A percentile compares a stretch with the other conserved stretches of the same genome.
These are phyloP conservation scores for Aspergillus sp. DNA, from an alignment of 2,329 filamentous ascomycete genomes.

Conservation along the genomic window DNA sequence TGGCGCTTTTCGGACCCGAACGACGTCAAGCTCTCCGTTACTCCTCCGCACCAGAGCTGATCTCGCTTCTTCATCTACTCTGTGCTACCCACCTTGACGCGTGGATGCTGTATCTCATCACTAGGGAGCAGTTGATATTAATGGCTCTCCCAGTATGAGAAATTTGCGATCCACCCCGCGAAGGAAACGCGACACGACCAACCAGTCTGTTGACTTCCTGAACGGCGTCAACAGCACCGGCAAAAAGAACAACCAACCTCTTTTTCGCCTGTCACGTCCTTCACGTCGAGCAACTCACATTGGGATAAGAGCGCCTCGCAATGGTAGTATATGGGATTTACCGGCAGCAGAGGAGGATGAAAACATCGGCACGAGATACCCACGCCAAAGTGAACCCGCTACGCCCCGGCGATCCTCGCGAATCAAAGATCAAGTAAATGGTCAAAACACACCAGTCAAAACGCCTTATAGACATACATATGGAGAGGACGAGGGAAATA, in stretches of 20 bases:
- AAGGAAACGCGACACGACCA: conserved; percentile 11
- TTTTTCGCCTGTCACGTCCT: conserved; percentile 3
- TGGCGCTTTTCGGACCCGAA: no score
- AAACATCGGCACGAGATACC: background rate
- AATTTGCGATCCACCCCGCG: no score
- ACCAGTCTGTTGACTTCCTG: conserved; percentile 12
- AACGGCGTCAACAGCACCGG: conserved; percentile 13
- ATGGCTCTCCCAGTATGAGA: no score
- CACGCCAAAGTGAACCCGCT: background rate
- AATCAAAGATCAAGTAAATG: background rate
- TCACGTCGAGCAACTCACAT: background rate
- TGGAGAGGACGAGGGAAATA: background rate
- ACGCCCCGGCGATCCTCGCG: conserved; percentile 11
- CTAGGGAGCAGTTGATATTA: no score
- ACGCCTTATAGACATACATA: no score
- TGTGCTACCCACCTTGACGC: no score
- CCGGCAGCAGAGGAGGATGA: conserved; percentile 2
- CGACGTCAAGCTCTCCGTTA: no score
- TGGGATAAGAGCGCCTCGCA: background rate
- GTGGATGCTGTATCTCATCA: no score
- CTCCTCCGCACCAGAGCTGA: no score
- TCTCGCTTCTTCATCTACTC: no score
- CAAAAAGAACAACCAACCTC: background rate
- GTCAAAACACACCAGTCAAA: no score
- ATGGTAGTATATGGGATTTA: conserved; percentile 6